Evolutionary conservation across 495 filamentous ascomycete genomes (phyloP), one percentile per base, ranked within the genome.

Genomic region (Penicillium bovifimosum): DNA sequence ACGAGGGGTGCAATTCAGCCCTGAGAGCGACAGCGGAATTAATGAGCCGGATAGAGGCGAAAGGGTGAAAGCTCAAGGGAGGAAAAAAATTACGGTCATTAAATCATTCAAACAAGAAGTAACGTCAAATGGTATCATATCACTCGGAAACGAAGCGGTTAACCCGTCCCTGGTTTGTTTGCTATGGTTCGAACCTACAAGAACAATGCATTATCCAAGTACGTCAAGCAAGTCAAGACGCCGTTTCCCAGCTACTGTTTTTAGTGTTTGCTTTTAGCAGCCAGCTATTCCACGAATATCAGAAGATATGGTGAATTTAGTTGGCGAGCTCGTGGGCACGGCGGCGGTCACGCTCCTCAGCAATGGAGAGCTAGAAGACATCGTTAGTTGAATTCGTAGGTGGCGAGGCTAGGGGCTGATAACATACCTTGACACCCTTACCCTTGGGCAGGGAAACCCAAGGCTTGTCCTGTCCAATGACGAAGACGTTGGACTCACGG

Each of bases 361-460:
- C 89, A 71, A 96, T 97, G 68, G 87, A 84, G 69, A 96, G 87
- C 87, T 85, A 55, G 18, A 46, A 39, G 28, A 20, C 5, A 38
- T 29, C 17, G 35, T 62, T 60, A 61, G 58, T 29, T n/a, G 44
- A 6, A 34, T 41, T 26, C 11, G 34, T 34, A 41, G 18, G 33
- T 4, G 50, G 35, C n/a, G 14, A 10, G 26, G 13, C 35, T 5
- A 4, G 18, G 33, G 8, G 9, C 4, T 29, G 24, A 28, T 58
- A 64, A 64, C 76, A 47, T 71, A 86, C 82, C 79, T 98, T 97
- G 80, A 98, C 93, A 85, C 93, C 95, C 84, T 95, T 95, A 80
- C 93, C 93, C 89, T 97, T 97, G 71, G 93, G 95, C 62, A 97
- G 83, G 68, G 88, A 95, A 69, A 98, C 83, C 95, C 93, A 98